Conservation (phyloP, 495 filamentous ascomycete species). For the Xylaria scruposa region DNA sequence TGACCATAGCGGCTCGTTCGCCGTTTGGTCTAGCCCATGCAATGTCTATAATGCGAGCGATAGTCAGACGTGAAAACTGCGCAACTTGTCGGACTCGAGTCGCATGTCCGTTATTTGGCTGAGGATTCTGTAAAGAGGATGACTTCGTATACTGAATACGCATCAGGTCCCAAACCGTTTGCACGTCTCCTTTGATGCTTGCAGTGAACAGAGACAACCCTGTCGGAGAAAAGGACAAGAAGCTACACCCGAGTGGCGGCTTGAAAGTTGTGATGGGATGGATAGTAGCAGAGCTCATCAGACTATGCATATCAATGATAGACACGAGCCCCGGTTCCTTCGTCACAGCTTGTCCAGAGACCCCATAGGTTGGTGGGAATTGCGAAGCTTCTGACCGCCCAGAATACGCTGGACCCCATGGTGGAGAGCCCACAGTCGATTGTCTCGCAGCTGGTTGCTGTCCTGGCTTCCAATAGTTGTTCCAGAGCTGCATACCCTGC, state of each 20-base stretch:
- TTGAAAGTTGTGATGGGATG: slow-evolving; percentile 81
- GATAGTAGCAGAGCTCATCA: slow-evolving; percentile 55
- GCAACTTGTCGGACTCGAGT: slow-evolving; percentile 78
- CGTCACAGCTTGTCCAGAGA: slow-evolving; percentile 52
- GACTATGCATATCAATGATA: slow-evolving; percentile 76
- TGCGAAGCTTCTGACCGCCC: slow-evolving; percentile 48
- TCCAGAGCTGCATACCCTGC: slow-evolving; percentile 85
- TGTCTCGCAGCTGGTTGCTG: slow-evolving; percentile 49
- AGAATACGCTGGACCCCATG: slow-evolving; percentile 47
- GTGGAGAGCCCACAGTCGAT: slow-evolving; percentile 44
- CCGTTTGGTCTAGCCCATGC: slow-evolving; percentile 84
- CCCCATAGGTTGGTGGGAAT: slow-evolving; percentile 81
- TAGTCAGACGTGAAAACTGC: slow-evolving; percentile 86
- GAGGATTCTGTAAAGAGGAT: slow-evolving; percentile 53
- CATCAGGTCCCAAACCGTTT: slow-evolving; percentile 93
- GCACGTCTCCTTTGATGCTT: slow-evolving; percentile 89
- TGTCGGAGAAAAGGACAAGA: slow-evolving; percentile 84
- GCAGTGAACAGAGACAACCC: slow-evolving; percentile 86
- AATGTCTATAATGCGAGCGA: slow-evolving; percentile 87
- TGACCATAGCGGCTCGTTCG: slow-evolving; percentile 83
- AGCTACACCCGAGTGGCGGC: slow-evolving; percentile 85
- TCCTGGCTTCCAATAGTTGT: slow-evolving; percentile 78
- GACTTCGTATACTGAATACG: slow-evolving; percentile 66
- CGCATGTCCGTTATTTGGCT: slow-evolving; percentile 40
- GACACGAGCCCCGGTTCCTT: slow-evolving; percentile 83